Conservation (phyloP, 2,329 filamentous ascomycete species). For the Knufia fluminis region DNA sequence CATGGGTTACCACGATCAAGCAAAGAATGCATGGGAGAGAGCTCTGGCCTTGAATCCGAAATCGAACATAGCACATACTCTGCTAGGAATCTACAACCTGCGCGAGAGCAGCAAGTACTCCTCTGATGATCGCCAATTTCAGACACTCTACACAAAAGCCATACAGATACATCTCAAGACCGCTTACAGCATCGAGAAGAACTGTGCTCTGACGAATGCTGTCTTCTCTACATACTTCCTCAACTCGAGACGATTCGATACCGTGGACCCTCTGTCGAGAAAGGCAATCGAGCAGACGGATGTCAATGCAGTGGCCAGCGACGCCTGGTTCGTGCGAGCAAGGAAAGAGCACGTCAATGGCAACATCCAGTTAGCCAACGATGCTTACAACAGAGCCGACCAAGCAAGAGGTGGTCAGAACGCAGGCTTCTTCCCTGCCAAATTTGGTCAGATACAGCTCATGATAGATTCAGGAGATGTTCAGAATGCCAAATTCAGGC, state of each 20-base stretch:
- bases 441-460: slow-evolving; percentile 87
- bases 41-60: slow-evolving; percentile 61
- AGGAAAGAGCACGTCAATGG: slow-evolving; percentile 81
- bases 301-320: slow-evolving; percentile 90
- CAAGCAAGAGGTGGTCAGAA: slow-evolving; percentile 87
- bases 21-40: slow-evolving; percentile 81
- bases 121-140: slow-evolving; percentile 76
- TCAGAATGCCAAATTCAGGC: slow-evolving; percentile 80
- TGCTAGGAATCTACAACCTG: slow-evolving; percentile 83
- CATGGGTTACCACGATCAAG: slow-evolving; percentile 86
- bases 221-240: slow-evolving; percentile 88
- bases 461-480: slow-evolving; percentile 69
- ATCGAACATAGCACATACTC: slow-evolving; percentile 81
- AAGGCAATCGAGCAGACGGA: slow-evolving; percentile 94
- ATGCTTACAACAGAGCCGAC: slow-evolving; percentile 84
- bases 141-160: slow-evolving; percentile 76
- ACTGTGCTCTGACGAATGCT: slow-evolving; percentile 78
- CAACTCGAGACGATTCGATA: slow-evolving; percentile 66
- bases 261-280: slow-evolving; percentile 77
- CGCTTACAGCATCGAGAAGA: slow-evolving; percentile 87
- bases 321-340: slow-evolving; percentile 92
- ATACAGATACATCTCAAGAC: slow-evolving; percentile 93
- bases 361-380: slow-evolving; percentile 63
- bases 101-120: slow-evolving; percentile 75
- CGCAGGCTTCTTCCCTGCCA: slow-evolving; percentile 82